Conservation (phyloP, 768 basidiomycete genomes). For the Cubamyces sp. region DNA sequence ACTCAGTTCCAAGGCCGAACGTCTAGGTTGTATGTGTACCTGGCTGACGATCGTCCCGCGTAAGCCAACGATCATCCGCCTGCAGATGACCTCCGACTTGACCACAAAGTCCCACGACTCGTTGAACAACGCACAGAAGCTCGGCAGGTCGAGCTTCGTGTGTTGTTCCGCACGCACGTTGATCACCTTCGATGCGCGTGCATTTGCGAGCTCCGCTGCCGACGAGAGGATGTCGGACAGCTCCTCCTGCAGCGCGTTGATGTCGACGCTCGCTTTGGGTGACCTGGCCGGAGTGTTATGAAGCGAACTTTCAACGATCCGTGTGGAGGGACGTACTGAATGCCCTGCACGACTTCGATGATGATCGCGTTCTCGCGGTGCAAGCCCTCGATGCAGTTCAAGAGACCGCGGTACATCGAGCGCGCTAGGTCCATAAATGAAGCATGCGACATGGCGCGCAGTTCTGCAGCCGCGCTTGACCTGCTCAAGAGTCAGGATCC, state of each 20-base stretch:
- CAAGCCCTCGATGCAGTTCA: slow-evolving; percentile 70
- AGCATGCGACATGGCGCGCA: slow-evolving; percentile 68
- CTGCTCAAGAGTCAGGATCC: slow-evolving; percentile 33
- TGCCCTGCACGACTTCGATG: slow-evolving; percentile 56
- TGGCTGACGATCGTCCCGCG: slow-evolving; percentile 86
- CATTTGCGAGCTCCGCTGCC: slow-evolving; percentile 84
- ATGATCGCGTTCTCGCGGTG: slow-evolving; percentile 64
- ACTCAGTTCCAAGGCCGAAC: background rate
- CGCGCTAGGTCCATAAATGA: slow-evolving; percentile 70
- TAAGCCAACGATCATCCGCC: slow-evolving; percentile 91
- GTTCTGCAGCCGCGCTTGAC: slow-evolving; percentile 51
- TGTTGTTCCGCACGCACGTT: slow-evolving; percentile 79
- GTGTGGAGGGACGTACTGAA: slow-evolving; percentile 39
- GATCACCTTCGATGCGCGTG: slow-evolving; percentile 79
- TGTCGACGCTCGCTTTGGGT: slow-evolving; percentile 43
- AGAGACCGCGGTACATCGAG: slow-evolving; percentile 60
- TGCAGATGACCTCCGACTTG: slow-evolving; percentile 80
- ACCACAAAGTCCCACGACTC: slow-evolving; percentile 91
- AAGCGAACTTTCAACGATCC: background rate
- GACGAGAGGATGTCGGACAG: slow-evolving; percentile 77
- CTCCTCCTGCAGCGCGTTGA: slow-evolving; percentile 61
- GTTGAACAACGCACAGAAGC: slow-evolving; percentile 83
- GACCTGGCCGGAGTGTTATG: slow-evolving; percentile 36
- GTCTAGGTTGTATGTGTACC: slow-evolving; percentile 42
- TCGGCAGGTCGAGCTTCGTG: slow-evolving; percentile 65